Percentiles rank a stretch among this genome's conserved stretches.
Conservation (phyloP, 805 yeast genomes). For the Suhomyces faveliae region DNA sequence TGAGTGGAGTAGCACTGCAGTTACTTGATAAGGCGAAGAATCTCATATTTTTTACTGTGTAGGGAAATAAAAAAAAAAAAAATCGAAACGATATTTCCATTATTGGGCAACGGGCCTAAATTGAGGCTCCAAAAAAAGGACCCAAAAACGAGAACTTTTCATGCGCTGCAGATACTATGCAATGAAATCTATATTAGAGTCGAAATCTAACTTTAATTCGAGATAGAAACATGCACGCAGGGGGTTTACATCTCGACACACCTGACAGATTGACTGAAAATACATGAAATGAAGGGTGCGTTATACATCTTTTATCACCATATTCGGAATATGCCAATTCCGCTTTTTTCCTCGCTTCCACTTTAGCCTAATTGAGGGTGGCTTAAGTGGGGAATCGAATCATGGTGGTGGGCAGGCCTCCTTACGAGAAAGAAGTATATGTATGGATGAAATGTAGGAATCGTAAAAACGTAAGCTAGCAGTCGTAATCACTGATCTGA, state of each 20-base stretch:
- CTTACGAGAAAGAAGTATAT: not conserved
- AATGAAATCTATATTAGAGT: not conserved
- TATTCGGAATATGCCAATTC: not conserved
- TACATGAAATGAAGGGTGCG: not conserved
- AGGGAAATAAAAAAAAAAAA: not conserved
- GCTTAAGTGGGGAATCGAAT: not conserved
- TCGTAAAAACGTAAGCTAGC: not conserved
- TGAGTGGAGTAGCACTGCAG: not conserved
- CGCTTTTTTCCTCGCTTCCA: not conserved
- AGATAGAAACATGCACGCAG: not conserved
- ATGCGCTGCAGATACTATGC: not conserved
- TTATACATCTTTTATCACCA: not conserved
- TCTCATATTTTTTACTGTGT: not conserved
- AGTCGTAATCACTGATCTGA: not conserved
- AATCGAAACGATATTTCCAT: not conserved
- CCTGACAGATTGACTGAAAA: not conserved
- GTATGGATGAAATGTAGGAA: not conserved
- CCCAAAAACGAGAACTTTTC: not conserved
- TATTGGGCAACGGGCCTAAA: not conserved
- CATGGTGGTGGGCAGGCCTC: too few species aligned
- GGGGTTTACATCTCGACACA: not conserved
- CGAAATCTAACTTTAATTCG: not conserved
- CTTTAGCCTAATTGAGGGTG: conserved; percentile 1
- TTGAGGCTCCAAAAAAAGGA: not conserved
- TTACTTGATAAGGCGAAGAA: not conserved